Percentiles rank a stretch among this genome's conserved stretches.
Evolutionary conservation across 805 yeast genomes (phyloP).

Genomic region (Priceomyces fermenticarens): DNA sequence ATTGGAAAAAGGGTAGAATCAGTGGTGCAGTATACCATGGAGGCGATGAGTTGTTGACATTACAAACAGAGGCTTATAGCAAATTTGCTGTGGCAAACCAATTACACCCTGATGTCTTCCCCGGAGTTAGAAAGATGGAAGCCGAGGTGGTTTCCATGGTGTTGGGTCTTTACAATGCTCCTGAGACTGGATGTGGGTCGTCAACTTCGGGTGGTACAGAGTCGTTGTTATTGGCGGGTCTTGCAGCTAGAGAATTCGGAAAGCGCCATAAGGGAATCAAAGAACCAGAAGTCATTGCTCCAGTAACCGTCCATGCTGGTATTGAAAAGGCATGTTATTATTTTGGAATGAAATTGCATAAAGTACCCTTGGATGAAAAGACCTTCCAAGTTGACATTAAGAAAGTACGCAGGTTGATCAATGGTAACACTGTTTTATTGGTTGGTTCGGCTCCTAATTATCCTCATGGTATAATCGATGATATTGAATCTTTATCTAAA

Average conservation of each 20-base stretch:
- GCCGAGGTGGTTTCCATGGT: constrained; percentile 93
- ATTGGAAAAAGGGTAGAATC: constrained; percentile 82
- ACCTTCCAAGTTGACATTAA: constrained; percentile 65
- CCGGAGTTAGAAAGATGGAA: constrained; percentile 95
- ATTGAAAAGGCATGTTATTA: constrained; percentile 90
- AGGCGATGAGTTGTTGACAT: constrained; percentile 67
- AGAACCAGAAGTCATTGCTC: constrained; percentile 85
- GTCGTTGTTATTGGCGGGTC: constrained; percentile 78
- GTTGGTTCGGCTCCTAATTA: constrained; percentile 96
- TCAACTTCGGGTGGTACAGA: constrained; percentile 96
- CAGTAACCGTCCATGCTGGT: constrained; percentile 90
- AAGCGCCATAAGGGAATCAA: constrained; percentile 51
- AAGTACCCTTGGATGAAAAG: constrained; percentile 69
- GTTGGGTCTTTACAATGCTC: constrained; percentile 75
- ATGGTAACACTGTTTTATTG: constrained; percentile 73
- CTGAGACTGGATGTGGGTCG: constrained; percentile 59
- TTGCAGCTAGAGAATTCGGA: constrained; percentile 84
- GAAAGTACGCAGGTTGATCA: constrained; percentile 64
- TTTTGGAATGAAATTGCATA: constrained; percentile 80
- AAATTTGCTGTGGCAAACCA: constrained; percentile 87
- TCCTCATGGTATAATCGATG: constrained; percentile 95
- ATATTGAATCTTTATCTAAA: constrained; percentile 67
- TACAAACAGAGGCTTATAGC: constrained; percentile 76
- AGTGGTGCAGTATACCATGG: constrained; percentile 98
- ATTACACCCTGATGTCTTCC: constrained; percentile 94